Evolutionary conservation across 2,329 filamentous ascomycete species (phyloP).

Genomic region (Talaromyces sp.): DNA sequence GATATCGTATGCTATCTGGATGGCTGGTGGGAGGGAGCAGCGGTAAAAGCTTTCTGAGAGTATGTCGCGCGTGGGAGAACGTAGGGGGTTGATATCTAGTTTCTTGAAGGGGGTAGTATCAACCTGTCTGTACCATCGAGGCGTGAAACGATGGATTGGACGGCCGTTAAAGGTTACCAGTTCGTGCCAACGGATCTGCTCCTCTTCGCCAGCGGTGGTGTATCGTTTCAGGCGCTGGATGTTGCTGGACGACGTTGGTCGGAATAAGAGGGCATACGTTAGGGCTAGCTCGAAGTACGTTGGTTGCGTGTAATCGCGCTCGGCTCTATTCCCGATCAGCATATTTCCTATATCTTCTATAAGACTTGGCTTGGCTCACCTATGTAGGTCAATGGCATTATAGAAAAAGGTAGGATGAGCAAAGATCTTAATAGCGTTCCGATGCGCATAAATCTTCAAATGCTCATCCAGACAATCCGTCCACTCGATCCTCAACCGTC

Average conservation of each 20-base stretch:
- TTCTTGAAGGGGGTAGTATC: not conserved
- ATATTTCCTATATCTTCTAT: not conserved
- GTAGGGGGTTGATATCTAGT: not conserved
- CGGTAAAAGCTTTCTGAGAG: constrained; percentile 15
- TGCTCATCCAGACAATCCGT: constrained; percentile 18
- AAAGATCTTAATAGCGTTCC: constrained; percentile 16
- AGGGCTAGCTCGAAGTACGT: constrained; percentile 11
- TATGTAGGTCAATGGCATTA: constrained; percentile 2
- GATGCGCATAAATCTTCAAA: constrained; percentile 12
- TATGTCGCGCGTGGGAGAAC: constrained; percentile 1
- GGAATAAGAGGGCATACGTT: constrained; percentile 18
- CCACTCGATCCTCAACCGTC: constrained; percentile 11
- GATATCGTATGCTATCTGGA: constrained; percentile 5
- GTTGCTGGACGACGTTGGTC: constrained; percentile 11
- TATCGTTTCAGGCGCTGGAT: not conserved
- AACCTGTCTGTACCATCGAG: not conserved
- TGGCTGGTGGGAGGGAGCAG: constrained; percentile 6
- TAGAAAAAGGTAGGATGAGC: constrained; percentile 14
- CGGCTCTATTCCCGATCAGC: not conserved
- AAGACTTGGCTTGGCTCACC: not conserved
- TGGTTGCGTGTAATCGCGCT: constrained; percentile 1
- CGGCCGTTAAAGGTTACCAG: not conserved
- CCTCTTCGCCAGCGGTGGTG: not conserved
- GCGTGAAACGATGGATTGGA: not conserved
- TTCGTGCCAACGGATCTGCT: not conserved